phyloP scores from a whole-genome alignment of 2,329 filamentous ascomycete species.

The Penicillium sp. region DNA sequence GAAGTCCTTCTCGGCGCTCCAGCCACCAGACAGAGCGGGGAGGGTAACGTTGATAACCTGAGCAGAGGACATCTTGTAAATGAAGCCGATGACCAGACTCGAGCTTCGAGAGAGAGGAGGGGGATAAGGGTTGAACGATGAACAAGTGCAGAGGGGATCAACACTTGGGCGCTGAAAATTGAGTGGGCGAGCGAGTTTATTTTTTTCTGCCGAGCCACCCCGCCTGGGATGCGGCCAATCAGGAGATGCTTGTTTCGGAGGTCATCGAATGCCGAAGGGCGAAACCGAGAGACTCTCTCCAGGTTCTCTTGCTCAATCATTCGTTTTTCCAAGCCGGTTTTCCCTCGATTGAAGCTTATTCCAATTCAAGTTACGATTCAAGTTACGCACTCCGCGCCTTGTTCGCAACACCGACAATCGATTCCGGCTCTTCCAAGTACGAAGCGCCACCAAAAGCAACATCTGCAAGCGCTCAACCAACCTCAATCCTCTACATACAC shows the following conservation, averaged over 20 bases:
- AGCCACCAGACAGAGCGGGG: constrained; percentile 77
- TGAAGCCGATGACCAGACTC: constrained; percentile 13
- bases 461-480: neutral
- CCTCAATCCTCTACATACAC: neutral
- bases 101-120: constrained; percentile 3
- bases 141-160: constrained; percentile 18
- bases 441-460: neutral
- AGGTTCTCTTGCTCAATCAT: constrained; percentile 1
- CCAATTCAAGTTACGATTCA: too few species aligned
- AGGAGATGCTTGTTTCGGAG: constrained; percentile 31
- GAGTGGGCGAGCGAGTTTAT: constrained; percentile 29
- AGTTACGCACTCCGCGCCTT: too few species aligned
- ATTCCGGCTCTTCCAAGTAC: neutral
- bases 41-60: constrained; percentile 54
- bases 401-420: neutral
- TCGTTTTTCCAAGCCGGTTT: neutral
- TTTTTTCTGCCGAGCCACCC: constrained; percentile 43
- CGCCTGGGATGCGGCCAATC: constrained; percentile 35
- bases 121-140: constrained; percentile 3
- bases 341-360: neutral
- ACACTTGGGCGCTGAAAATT: constrained; percentile 10
- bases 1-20: constrained; percentile 87
- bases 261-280: constrained; percentile 15
- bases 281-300: constrained; percentile 1
- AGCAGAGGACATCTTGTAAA: constrained; percentile 66